Evolutionary conservation across 768 basidiomycete species (phyloP).

Genomic region (Naganishia onofrii): DNA sequence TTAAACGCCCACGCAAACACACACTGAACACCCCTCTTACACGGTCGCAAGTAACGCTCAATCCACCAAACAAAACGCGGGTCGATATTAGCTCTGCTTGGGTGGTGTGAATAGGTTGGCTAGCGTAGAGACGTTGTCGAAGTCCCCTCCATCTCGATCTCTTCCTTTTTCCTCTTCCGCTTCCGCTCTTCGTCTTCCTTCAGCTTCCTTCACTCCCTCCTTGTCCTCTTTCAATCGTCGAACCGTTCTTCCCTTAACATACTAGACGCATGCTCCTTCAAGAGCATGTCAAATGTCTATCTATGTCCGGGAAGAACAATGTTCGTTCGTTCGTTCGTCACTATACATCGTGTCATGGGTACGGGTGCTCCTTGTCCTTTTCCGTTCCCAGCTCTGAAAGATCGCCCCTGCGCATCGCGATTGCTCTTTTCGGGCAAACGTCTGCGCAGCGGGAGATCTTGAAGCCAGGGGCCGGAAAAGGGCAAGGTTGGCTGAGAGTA

Average conservation of each 20-base stretch:
- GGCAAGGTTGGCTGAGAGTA: conserved; percentile 17
- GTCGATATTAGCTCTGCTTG: not conserved
- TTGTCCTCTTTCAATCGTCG: not conserved
- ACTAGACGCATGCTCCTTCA: too few species aligned
- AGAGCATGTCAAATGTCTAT: too few species aligned
- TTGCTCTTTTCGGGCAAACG: not conserved
- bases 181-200: too few species aligned
- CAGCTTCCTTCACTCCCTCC: not conserved
- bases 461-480: not conserved
- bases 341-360: conserved; percentile 25
- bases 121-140: not conserved
- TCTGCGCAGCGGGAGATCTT: not conserved
- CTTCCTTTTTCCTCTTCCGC: not conserved
- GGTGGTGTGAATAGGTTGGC: not conserved
- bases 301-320: not conserved
- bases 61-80: too few species aligned
- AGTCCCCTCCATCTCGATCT: conserved; percentile 5
- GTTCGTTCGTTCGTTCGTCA: conserved; percentile 7
- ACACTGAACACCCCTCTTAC: too few species aligned
- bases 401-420: not conserved
- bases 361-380: conserved; percentile 32
- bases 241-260: too few species aligned
- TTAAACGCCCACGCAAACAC: too few species aligned
- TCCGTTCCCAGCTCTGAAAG: not conserved
- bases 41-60: too few species aligned